These are phyloP conservation scores for Salvia miltiorrhiza DNA, from an alignment of 257 asterid species.

Conservation along the genomic window DNA sequence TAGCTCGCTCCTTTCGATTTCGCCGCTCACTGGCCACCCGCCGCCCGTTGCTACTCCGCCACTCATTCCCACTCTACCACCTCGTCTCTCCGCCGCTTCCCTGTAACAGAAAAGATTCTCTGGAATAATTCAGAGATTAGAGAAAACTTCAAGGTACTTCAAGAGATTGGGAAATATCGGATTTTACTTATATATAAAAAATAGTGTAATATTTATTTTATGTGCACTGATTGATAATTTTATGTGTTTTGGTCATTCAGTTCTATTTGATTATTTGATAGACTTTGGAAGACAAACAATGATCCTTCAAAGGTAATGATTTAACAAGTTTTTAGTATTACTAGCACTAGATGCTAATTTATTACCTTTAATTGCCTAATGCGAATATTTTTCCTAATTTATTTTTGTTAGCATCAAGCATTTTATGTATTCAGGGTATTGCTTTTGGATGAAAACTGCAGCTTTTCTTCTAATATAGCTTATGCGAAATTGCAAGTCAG, in stretches of 20 bases:
- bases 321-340: too few species aligned
- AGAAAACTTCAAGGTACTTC: slow-evolving; percentile 75
- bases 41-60: too few species aligned
- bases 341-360: too few species aligned
- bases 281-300: slow-evolving; percentile 69
- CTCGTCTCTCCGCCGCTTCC: too few species aligned
- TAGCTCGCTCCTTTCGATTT: too few species aligned
- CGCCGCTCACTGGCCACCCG: too few species aligned
- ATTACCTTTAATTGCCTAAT: too few species aligned
- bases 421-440: background rate
- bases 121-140: too few species aligned
- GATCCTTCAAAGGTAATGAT: too few species aligned
- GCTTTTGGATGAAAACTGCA: background rate
- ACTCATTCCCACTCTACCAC: too few species aligned
- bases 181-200: slow-evolving; percentile 87
- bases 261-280: slow-evolving; percentile 76
- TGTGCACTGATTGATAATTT: slow-evolving; percentile 82
- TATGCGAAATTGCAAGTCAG: slow-evolving; percentile 10
- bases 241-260: slow-evolving; percentile 98
- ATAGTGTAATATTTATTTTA: slow-evolving; percentile 87
- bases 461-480: background rate
- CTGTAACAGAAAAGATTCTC: too few species aligned
- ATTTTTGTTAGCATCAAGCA: background rate
- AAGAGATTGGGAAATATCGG: slow-evolving; percentile 94
- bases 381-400: too few species aligned